These are phyloP conservation scores for Suhomyces wounanorum DNA, from an alignment of 1,139 yeast genomes.

Conservation along the genomic window DNA sequence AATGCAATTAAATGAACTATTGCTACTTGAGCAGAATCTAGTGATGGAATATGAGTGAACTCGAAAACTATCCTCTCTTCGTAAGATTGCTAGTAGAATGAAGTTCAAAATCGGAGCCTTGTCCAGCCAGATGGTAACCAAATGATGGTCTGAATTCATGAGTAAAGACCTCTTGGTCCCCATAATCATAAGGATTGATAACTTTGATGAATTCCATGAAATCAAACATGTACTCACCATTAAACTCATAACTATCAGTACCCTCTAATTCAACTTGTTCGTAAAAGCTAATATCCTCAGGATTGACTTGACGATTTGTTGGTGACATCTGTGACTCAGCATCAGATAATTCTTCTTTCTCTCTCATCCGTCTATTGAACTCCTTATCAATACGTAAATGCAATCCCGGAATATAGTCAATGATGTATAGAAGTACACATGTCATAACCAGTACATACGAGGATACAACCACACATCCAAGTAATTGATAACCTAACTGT, in stretches of 20 bases:
- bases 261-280: slow-evolving; percentile 50
- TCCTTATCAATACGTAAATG: slow-evolving; percentile 49
- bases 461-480: slow-evolving; percentile 45
- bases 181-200: slow-evolving; percentile 44
- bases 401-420: slow-evolving; percentile 49
- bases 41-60: background rate
- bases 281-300: slow-evolving; percentile 16
- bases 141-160: slow-evolving; percentile 8
- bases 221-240: slow-evolving; percentile 54
- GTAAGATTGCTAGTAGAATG: slow-evolving; percentile 15
- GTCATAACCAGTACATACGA: slow-evolving; percentile 41
- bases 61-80: slow-evolving; percentile 8
- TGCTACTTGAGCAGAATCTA: background rate
- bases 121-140: slow-evolving; percentile 10
- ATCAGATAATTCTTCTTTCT: slow-evolving; percentile 17
- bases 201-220: slow-evolving; percentile 49
- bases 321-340: slow-evolving; percentile 25
- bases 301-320: slow-evolving; percentile 6
- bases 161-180: slow-evolving; percentile 21
- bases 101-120: slow-evolving; percentile 22
- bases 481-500: slow-evolving; percentile 51
- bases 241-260: slow-evolving; percentile 51
- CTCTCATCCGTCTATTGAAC: slow-evolving; percentile 38
- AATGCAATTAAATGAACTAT: background rate
- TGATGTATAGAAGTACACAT: slow-evolving; percentile 38